Conservation (phyloP, 192 early-diverging fungal species). For the Lobosporangium transversale region DNA sequence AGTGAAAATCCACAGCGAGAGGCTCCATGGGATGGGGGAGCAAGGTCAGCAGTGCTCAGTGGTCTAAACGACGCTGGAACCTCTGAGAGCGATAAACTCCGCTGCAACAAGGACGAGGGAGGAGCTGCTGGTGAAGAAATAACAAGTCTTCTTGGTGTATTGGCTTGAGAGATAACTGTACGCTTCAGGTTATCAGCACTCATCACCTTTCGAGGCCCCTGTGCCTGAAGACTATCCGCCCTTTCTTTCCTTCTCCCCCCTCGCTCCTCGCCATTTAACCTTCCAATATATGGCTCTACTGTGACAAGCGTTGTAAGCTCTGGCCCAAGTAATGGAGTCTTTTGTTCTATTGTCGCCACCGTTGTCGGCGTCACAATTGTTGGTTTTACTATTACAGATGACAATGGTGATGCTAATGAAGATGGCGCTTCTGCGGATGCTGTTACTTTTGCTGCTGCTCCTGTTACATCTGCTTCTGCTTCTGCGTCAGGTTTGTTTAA, state of each 20-base stretch:
- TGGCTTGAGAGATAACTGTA: background rate
- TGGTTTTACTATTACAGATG: background rate
- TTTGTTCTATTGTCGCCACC: background rate
- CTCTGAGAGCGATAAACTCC: background rate
- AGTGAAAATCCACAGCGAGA: too few species aligned
- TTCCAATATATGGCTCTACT: too few species aligned
- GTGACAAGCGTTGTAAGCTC: too few species aligned
- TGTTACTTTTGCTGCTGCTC: constrained; percentile 1
- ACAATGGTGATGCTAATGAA: constrained; percentile 2
- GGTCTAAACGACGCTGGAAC: background rate
- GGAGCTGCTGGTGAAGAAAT: constrained; percentile 14
- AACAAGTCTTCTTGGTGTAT: constrained; percentile 3
- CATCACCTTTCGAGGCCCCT: constrained; percentile 20
- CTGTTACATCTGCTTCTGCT: constrained; percentile 21
- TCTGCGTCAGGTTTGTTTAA: constrained; percentile 22
- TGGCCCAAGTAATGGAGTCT: background rate
- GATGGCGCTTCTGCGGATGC: background rate
- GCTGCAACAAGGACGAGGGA: background rate
- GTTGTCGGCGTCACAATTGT: background rate
- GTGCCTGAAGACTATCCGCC: background rate
- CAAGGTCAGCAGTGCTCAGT: background rate
- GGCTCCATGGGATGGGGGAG: too few species aligned
- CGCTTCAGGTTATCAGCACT: constrained; percentile 17
- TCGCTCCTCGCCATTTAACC: background rate
- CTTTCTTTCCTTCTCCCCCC: constrained; percentile 1